Conservation (phyloP, 2,329 filamentous ascomycete genomes). For the Aspergillus neotritici region DNA sequence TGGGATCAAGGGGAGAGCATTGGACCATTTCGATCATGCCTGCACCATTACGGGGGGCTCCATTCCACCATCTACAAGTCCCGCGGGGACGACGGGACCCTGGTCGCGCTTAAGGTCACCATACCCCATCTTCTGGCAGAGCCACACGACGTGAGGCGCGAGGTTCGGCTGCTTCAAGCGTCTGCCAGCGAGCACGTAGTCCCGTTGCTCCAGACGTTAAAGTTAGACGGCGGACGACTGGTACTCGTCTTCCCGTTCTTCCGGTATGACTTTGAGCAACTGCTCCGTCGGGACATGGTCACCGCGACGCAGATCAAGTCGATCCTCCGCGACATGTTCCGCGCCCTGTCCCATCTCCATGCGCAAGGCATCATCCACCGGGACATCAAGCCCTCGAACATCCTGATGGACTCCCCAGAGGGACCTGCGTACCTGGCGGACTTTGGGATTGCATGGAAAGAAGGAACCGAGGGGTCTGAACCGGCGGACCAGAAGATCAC, state of each 20-base stretch:
- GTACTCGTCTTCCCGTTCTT: conserved; percentile 83
- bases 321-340: conserved; percentile 63
- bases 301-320: conserved; percentile 36
- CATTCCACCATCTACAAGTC: conserved; percentile 80
- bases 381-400: conserved; percentile 88
- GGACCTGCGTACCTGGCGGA: conserved; percentile 78
- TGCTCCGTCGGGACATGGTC: conserved; percentile 52
- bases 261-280: conserved; percentile 62
- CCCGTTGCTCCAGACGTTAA: conserved; percentile 65
- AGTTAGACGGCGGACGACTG: conserved; percentile 62
- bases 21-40: conserved; percentile 53
- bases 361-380: conserved; percentile 74
- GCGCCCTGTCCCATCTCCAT: conserved; percentile 68
- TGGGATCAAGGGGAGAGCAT: conserved; percentile 38
- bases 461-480: conserved; percentile 55
- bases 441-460: conserved; percentile 87
- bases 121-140: conserved; percentile 64
- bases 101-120: conserved; percentile 80
- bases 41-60: conserved; percentile 60
- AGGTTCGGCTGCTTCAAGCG: conserved; percentile 68
- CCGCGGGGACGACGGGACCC: conserved; percentile 34
- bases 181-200: conserved; percentile 56
- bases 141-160: conserved; percentile 76
- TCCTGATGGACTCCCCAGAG: conserved; percentile 62
- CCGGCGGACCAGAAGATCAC: conserved; percentile 66